Evolutionary conservation across 805 yeast genomes (phyloP), one percentile per base, ranked within the genome.

Genomic region (Kuraishia hungarica): DNA sequence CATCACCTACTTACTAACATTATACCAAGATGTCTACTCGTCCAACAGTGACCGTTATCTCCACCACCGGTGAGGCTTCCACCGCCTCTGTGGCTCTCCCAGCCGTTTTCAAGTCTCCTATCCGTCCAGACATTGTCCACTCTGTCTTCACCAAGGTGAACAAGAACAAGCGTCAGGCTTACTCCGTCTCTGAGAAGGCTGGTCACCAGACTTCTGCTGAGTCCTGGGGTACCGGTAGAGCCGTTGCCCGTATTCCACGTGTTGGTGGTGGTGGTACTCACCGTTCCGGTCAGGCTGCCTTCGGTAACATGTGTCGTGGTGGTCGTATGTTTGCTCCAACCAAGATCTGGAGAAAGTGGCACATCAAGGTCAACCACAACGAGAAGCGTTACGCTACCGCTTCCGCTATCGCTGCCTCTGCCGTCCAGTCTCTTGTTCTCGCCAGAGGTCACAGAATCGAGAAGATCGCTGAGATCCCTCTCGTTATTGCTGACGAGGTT

Each of bases 151-250:
- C 92, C 76, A 87, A 92, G 76, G 90, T 94, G 71, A 92, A 92
- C 96, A 94, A 94, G 94, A 94, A 94, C 97, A 93, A 93, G 91
- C 91, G 99, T 82, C 99, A 94, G 83, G 97, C 99, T 79, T 94
- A 94, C 87, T 97, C 99, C 76, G 99, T 94, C 70, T 87, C 98
- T 70, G 91, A 86, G 77, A 89, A 91, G 82, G 99, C 99, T 74
- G 99, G 99, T 83, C 96, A 90, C 87, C 98, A 94, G 84, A 92
- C 97, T 80, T 93, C 98, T 63, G 99, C 99, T 77, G 97, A 91
- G 83, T 94, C 99, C 64, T 94, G 99, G 99, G 99, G 99, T 91
- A 94, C 99, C 71, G 99, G 99, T 86, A 92, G 99, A 85, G 99
- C 99, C 81, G 97, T 94, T 75, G 98, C 99, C 82, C 93, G 99